A percentile compares a stretch with the other conserved stretches of the same genome.
Evolutionary conservation across 306 rosid genomes (phyloP).

Genomic region (Dryas octopetala): DNA sequence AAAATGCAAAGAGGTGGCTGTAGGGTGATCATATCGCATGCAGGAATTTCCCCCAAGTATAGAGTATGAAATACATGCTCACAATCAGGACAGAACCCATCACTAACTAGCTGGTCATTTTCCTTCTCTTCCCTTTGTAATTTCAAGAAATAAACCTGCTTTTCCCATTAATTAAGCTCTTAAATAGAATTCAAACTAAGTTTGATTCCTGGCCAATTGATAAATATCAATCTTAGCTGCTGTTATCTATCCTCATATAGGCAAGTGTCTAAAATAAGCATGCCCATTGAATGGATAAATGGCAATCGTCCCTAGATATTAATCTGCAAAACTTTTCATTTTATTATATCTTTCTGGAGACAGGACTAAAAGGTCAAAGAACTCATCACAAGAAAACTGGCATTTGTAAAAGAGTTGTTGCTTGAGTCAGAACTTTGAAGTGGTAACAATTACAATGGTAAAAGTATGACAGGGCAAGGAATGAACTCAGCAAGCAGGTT

Average conservation of each 20-base stretch:
- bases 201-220: not conserved
- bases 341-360: not conserved
- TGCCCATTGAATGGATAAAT: not conserved
- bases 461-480: slow-evolving; percentile 88
- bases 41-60: no score
- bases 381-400: not conserved
- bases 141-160: not conserved
- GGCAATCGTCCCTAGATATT: not conserved
- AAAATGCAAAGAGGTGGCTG: no score
- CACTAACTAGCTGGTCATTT: no score
- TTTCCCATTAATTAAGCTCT: not conserved
- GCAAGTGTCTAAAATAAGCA: no score
- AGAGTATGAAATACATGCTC: no score
- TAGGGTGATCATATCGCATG: no score
- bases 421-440: slow-evolving; percentile 4
- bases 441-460: slow-evolving; percentile 52
- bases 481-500: slow-evolving; percentile 91
- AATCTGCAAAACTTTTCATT: not conserved
- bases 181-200: not conserved
- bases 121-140: not conserved
- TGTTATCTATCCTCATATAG: not conserved
- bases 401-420: not conserved
- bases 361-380: not conserved
- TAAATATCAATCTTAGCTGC: not conserved
- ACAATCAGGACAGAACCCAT: no score